Evolutionary conservation across 2,329 filamentous ascomycete species (phyloP).

Genomic region (Penicillium sp.): DNA sequence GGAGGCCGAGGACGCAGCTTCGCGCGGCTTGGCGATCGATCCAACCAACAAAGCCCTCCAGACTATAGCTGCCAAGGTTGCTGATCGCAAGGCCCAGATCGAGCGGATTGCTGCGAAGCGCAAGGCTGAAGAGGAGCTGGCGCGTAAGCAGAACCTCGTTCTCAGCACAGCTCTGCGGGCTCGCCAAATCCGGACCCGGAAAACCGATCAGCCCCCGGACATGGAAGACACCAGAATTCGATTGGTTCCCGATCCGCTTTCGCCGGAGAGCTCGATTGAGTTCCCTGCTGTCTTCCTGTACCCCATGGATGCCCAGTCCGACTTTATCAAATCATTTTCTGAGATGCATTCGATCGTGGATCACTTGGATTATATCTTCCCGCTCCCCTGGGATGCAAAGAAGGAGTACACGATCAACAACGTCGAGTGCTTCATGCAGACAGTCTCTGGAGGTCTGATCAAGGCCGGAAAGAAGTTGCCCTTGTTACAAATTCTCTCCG

Average conservation of each 20-base stretch:
- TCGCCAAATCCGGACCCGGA: conserved; percentile 62
- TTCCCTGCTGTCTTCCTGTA: conserved; percentile 84
- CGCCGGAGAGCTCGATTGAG: conserved; percentile 63
- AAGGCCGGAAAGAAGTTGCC: conserved; percentile 84
- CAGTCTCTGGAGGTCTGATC: conserved; percentile 67
- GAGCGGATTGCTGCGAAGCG: conserved; percentile 53
- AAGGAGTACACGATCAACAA: conserved; percentile 58
- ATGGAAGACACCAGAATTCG: conserved; percentile 74
- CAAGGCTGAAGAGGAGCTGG: conserved; percentile 41
- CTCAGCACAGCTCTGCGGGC: conserved; percentile 62
- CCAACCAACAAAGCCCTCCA: conserved; percentile 61
- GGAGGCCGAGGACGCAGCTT: conserved; percentile 76
- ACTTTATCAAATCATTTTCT: conserved; percentile 82
- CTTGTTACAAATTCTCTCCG: conserved; percentile 66
- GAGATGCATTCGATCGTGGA: conserved; percentile 70
- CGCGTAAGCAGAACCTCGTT: conserved; percentile 52
- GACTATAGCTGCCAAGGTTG: conserved; percentile 57
- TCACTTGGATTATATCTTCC: conserved; percentile 80
- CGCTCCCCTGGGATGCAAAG: conserved; percentile 74
- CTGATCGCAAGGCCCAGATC: conserved; percentile 51
- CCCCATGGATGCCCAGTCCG: conserved; percentile 71
- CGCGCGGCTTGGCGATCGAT: conserved; percentile 68
- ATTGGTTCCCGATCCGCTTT: conserved; percentile 65
- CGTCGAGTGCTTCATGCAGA: conserved; percentile 90
- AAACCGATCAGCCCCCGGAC: conserved; percentile 68